Evolutionary conservation across 1,139 yeast species (phyloP), one percentile per base, ranked within the genome.

Genomic region (Geotrichum bryndzae): DNA sequence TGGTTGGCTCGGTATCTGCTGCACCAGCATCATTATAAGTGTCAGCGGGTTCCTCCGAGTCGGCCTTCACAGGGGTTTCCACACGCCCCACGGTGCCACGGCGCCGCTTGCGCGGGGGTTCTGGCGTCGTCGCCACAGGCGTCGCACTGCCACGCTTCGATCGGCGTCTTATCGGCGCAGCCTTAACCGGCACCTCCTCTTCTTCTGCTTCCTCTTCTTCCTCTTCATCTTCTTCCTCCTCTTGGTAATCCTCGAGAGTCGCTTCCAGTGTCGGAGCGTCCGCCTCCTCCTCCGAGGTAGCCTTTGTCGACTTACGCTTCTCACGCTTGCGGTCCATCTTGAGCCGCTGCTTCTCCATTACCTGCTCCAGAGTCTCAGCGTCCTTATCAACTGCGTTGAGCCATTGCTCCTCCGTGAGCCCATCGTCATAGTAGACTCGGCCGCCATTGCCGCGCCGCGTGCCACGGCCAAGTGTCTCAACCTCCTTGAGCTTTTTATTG

Each of bases 401-500:
- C 96, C 97, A 94, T 76, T 94, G 97, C 68, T 91, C 98, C 73
- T 94, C 99, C 3, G 96, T 90, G 66, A 92, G 79, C 3, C 96
- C 96, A 72, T 94, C 99, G 70, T 92, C 98, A 72, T 92, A 92
- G 66, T 83, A 86, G 52, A 88, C 88, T 72, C 94, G 87, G 66
- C 88, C 95, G 22, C 48, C 48, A 7, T 41, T 41, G 6, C 48
- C 48, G 18, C 48, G 48, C 74, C 97, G 84, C 69, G 88, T 85
- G 54, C 87, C 84, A 65, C 90, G 82, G n/a, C 83, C 79, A 31
- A 65, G 60, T 50, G 84, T 85, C 66, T 84, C 90, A 8, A 41
- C 48, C 48, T 41, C 48, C 48, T 41, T 41, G 22, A 41, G n/a
- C 48, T 41, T 41, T 33, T 69, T 69, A 5, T 41, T 41, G 69